Conservation (phyloP, 2,329 filamentous ascomycete species). For the Aspergillus hiratsukae region DNA sequence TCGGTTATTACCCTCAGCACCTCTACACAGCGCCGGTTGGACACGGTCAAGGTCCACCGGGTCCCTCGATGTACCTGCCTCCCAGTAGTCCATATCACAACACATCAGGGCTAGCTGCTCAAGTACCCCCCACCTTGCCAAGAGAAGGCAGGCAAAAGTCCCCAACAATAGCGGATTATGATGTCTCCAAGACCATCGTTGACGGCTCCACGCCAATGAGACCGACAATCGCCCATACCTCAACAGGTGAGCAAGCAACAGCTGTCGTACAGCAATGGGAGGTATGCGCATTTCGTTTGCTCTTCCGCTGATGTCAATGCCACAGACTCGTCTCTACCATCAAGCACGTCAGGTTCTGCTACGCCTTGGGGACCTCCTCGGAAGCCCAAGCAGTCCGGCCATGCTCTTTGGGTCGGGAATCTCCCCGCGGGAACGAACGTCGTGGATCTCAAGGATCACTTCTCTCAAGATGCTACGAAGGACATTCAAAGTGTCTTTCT, state of each 20-base stretch:
- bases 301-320: neutral
- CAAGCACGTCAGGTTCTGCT: conserved; percentile 9
- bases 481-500: conserved; percentile 86
- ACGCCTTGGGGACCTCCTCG: conserved; percentile 59
- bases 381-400: conserved; percentile 67
- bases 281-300: neutral
- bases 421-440: conserved; percentile 78
- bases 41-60: conserved; percentile 10
- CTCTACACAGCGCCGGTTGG: conserved; percentile 20
- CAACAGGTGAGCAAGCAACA: conserved; percentile 18
- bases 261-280: neutral
- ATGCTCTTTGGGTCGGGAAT: conserved; percentile 95
- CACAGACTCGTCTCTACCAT: conserved; percentile 12
- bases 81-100: conserved; percentile 2
- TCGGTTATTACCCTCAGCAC: conserved; percentile 23
- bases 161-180: conserved; percentile 20
- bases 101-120: conserved; percentile 1
- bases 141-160: conserved; percentile 7
- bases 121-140: neutral
- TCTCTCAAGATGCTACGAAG: conserved; percentile 69
- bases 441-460: conserved; percentile 82
- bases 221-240: conserved; percentile 9
- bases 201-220: conserved; percentile 33
- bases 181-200: conserved; percentile 35
- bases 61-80: conserved; percentile 4